These are phyloP conservation scores for Nicotiana knightiana DNA, from an alignment of 257 asterid species.

Conservation along the genomic window DNA sequence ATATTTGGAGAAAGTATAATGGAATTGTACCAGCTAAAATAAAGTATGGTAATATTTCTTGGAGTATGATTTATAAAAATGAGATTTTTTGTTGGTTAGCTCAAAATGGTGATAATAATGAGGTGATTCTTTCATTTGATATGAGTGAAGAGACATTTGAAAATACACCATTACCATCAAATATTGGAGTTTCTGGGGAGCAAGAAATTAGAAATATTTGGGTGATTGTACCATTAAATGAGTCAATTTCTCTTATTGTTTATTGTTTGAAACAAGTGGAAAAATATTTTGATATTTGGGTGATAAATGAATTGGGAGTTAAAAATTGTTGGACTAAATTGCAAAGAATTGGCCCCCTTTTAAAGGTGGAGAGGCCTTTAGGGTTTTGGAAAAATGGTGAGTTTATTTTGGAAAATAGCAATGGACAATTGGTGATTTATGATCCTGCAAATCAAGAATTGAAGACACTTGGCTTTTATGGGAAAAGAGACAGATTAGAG, in stretches of 20 bases:
- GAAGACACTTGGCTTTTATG: conserved; percentile 36
- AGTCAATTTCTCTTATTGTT: conserved; percentile 40
- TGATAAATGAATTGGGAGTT: conserved; percentile 24
- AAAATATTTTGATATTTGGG: conserved; percentile 44
- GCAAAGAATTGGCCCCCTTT: conserved; percentile 40
- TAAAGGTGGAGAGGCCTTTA: conserved; percentile 44
- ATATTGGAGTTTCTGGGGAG: conserved; percentile 35
- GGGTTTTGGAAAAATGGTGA: conserved; percentile 40
- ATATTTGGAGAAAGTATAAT: conserved; percentile 40
- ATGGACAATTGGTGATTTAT: conserved; percentile 36
- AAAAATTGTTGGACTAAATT: conserved; percentile 28
- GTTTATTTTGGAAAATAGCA: conserved; percentile 31
- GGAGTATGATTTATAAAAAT: conserved; percentile 52
- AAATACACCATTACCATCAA: conserved; percentile 35
- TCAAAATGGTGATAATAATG: conserved; percentile 20
- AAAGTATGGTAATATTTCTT: conserved; percentile 33
- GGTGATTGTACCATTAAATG: conserved; percentile 35
- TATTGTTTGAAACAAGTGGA: conserved; percentile 28
- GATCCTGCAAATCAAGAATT: conserved; percentile 5
- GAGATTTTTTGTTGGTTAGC: conserved; percentile 67
- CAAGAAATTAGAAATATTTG: conserved; percentile 30
- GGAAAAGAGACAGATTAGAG: conserved; percentile 55
- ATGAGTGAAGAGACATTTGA: conserved; percentile 30
- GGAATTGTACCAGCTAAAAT: conserved; percentile 33
- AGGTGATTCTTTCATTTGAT: conserved; percentile 38